Evolutionary conservation across 2,329 filamentous ascomycete species (phyloP).

Genomic region (Dactylellina sp.): DNA sequence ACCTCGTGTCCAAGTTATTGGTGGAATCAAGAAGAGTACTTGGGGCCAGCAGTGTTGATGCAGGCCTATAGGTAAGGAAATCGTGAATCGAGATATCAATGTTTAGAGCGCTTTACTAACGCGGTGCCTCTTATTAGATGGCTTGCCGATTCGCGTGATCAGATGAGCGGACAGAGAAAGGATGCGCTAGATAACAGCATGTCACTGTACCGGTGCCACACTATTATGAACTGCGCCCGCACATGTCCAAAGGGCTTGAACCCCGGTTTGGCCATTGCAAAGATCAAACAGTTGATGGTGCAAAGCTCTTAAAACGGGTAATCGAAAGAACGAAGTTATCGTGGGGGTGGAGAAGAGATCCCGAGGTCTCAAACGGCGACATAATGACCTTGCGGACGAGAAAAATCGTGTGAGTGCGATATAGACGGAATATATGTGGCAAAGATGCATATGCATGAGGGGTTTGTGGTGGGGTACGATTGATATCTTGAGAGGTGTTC

Average conservation of each 20-base stretch:
- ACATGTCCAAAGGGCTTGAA: constrained; percentile 99
- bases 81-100: neutral
- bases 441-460: constrained; percentile 22
- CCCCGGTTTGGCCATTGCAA: constrained; percentile 91
- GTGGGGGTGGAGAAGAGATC: too few species aligned
- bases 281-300: constrained; percentile 98
- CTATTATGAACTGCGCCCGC: constrained; percentile 93
- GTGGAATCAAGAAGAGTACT: constrained; percentile 99
- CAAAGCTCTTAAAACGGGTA: constrained; percentile 60
- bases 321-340: neutral
- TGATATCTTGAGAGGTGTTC: constrained; percentile 26
- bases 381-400: constrained; percentile 18
- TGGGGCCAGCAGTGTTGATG: constrained; percentile 93
- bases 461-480: constrained; percentile 4
- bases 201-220: constrained; percentile 99
- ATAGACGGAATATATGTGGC: constrained; percentile 17
- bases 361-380: constrained; percentile 16
- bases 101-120: neutral
- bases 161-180: constrained; percentile 88
- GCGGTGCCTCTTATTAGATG: constrained; percentile 67
- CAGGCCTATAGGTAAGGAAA: constrained; percentile 81
- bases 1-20: constrained; percentile 99
- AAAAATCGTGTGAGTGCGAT: neutral
- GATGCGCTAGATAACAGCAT: constrained; percentile 96
- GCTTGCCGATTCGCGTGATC: constrained; percentile 93